These are phyloP conservation scores for Plectosphaerella plurivora DNA, from an alignment of 2,329 filamentous ascomycete genomes.

Conservation along the genomic window DNA sequence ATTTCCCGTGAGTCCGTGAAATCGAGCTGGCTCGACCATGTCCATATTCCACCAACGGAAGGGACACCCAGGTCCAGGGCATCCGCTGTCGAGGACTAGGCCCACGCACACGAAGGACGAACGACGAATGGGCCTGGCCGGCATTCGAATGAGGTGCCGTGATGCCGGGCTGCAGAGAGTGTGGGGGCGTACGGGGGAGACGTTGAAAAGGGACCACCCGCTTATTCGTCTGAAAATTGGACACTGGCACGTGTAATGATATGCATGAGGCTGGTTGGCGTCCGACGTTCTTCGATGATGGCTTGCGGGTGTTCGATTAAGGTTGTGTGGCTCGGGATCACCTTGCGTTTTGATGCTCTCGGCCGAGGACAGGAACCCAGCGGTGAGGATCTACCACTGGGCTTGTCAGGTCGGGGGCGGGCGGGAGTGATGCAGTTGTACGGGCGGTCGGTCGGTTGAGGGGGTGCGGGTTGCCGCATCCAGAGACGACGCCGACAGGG, in stretches of 20 bases:
- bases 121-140: too few relatives aligned
- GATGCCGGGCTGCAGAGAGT: too few relatives aligned
- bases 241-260: too few relatives aligned
- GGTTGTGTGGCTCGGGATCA: conserved; percentile 1
- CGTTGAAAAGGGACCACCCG: too few relatives aligned
- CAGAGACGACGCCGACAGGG: conserved; percentile 1
- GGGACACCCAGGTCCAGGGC: not conserved
- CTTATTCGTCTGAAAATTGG: too few relatives aligned
- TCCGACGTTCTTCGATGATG: not conserved
- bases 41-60: not conserved
- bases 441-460: not conserved
- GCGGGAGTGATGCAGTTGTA: not conserved
- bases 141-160: too few relatives aligned
- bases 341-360: not conserved
- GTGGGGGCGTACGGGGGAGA: too few relatives aligned
- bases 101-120: too few relatives aligned
- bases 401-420: not conserved
- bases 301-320: conserved; percentile 1
- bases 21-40: too few relatives aligned
- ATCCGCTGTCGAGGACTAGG: not conserved
- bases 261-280: not conserved
- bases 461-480: not conserved
- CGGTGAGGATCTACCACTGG: conserved; percentile 1
- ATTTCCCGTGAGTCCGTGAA: too few relatives aligned
- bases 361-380: not conserved